Percentiles rank a stretch among this genome's conserved stretches.
Evolutionary conservation across 2,329 filamentous ascomycete genomes (phyloP).

Genomic region (Colletotrichum lupini): DNA sequence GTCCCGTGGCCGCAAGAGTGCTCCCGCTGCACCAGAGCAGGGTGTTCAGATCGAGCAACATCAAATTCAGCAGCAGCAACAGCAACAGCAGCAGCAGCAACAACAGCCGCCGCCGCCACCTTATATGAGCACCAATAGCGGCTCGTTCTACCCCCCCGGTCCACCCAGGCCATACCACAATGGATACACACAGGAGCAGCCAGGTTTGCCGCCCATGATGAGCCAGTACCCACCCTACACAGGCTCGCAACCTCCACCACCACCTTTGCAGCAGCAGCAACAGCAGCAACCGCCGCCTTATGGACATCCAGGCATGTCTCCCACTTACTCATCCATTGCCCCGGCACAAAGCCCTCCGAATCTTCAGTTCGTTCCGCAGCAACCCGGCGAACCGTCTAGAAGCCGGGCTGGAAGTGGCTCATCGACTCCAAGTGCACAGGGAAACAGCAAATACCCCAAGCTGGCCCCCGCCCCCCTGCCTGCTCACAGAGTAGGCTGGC

Average conservation of each 20-base stretch:
- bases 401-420: conserved; percentile 36
- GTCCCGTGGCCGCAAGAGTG: conserved; percentile 29
- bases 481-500: conserved; percentile 59
- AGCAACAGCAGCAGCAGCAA: conserved; percentile 26
- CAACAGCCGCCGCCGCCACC: conserved; percentile 28
- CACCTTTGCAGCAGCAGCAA: conserved; percentile 2
- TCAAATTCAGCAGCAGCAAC: conserved; percentile 24
- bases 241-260: conserved; percentile 8
- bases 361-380: conserved; percentile 34
- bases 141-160: conserved; percentile 32
- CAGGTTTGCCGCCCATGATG: conserved; percentile 30
- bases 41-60: conserved; percentile 18
- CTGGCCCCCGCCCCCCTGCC: conserved; percentile 68
- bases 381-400: conserved; percentile 23
- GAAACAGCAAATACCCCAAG: conserved; percentile 57
- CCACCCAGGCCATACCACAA: conserved; percentile 33
- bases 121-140: conserved; percentile 30
- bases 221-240: conserved; percentile 20
- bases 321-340: conserved; percentile 32
- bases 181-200: conserved; percentile 29
- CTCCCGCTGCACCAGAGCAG: conserved; percentile 18
- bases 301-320: conserved; percentile 29
- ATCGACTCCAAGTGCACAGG: conserved; percentile 32
- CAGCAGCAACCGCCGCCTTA: conserved; percentile 8
- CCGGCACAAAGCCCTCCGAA: conserved; percentile 32